Evolutionary conservation across 2,329 filamentous ascomycete species (phyloP).

Genomic region (Alternaria sp.): DNA sequence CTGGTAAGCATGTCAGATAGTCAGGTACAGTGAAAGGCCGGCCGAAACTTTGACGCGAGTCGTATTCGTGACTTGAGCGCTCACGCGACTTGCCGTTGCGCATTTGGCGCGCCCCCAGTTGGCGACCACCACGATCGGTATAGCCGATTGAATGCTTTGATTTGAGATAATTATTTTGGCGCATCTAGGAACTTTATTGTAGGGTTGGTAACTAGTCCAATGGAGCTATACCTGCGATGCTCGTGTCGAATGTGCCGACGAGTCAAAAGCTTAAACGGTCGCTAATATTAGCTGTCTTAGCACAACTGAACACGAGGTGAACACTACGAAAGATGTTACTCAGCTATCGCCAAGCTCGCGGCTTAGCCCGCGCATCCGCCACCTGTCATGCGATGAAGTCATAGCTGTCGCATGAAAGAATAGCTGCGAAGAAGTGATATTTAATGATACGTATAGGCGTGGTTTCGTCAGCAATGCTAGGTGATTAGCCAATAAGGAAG

Average conservation of each 20-base stretch:
- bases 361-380: conserved; percentile 21
- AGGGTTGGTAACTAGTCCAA: conserved; percentile 15
- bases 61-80: conserved; percentile 24
- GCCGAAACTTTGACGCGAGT: conserved; percentile 25
- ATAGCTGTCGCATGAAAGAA: conserved; percentile 23
- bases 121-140: conserved; percentile 18
- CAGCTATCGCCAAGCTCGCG: conserved; percentile 41
- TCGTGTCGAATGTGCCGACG: conserved; percentile 26
- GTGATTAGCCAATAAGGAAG: no score
- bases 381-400: conserved; percentile 35
- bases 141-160: conserved; percentile 13
- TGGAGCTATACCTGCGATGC: conserved; percentile 22
- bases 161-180: conserved; percentile 22
- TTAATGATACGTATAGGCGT: conserved; percentile 26
- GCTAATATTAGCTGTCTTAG: conserved; percentile 48
- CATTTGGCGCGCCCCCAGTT: conserved; percentile 16
- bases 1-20: conserved; percentile 46
- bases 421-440: conserved; percentile 28
- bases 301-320: conserved; percentile 42
- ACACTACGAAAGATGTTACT: conserved; percentile 37
- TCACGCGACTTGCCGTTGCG: conserved; percentile 20
- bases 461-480: background rate
- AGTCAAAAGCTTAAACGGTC: conserved; percentile 29
- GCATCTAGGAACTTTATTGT: conserved; percentile 24
- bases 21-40: conserved; percentile 19